Evolutionary conservation across 2,329 filamentous ascomycete species (phyloP), one percentile per base, ranked within the genome.

Genomic region (Aspergillus hortae): DNA sequence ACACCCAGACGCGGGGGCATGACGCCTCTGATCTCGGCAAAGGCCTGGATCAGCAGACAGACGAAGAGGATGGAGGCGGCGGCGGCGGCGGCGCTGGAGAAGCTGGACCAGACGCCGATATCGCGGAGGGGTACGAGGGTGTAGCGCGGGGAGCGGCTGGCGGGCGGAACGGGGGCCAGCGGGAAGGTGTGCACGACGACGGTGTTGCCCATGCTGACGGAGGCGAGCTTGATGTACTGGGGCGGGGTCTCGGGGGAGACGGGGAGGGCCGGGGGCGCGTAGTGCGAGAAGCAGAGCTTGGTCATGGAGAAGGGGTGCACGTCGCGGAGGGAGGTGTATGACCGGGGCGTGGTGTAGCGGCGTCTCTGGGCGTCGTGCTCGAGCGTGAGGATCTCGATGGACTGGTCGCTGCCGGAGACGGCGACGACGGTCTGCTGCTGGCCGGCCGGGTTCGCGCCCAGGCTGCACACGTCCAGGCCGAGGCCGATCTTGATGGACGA

Each of bases 341-440:
- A 65, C 40, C 71, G 70, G 63, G 85, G 74, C 6, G 71, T 68
- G 38, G 75, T 72, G 58, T 80, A 74, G 2, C 68, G 75, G 27
- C 49, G 36, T 21, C 62, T 65, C 2, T 68, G 70, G 3, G 66
- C 64, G 6, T 74, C 67, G 66, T 90, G 88, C 58, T 95, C 88
- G 52, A 95, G 74, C 0, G 89, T 92, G 69, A 86, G 88, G 25
- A 96, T 74, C 4, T 83, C 83, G 58, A 96, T 86, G 10, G 89
- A 90, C 54, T 85, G 84, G 68, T 95, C 89, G 61, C 88, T 87
- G 7, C 87, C 87, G 2, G 89, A 88, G 12, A 95, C 84, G 6
- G 91, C 92, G 58, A 96, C 80, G 44, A 88, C 82, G 58, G 90
- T 88, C 71, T 96, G 90, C 44, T 86, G 82, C 53, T 88, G 84